phyloP scores from a whole-genome alignment of 2,329 filamentous ascomycete species.

The Ceratocystis papillata region DNA sequence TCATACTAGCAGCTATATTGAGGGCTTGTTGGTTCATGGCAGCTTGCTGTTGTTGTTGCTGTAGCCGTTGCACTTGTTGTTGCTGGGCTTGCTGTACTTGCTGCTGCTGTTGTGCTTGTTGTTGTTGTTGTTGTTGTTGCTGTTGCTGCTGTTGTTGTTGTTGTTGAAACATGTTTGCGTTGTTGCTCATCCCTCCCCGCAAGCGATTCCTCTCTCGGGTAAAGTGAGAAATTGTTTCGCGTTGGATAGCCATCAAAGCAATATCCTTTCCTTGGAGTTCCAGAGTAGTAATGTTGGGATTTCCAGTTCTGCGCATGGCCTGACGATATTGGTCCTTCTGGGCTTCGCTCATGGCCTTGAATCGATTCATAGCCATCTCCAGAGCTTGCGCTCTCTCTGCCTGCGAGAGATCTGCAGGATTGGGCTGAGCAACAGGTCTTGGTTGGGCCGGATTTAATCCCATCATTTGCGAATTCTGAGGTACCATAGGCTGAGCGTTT shows the following conservation, averaged over 20 bases:
- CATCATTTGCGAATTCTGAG: conserved; percentile 29
- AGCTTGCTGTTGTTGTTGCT: conserved; percentile 31
- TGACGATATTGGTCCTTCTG: conserved; percentile 16
- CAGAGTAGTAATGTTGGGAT: neutral
- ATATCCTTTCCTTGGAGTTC: conserved; percentile 6
- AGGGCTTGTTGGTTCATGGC: conserved; percentile 30
- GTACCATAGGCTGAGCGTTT: conserved; percentile 26
- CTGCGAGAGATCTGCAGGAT: conserved; percentile 3
- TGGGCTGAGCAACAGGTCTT: neutral
- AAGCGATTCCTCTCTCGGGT: conserved; percentile 1
- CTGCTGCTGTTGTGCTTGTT: conserved; percentile 8
- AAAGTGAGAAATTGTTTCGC: neutral
- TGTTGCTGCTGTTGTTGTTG: conserved; percentile 30
- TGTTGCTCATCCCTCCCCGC: neutral
- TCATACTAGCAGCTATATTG: conserved; percentile 34
- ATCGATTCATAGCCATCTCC: neutral
- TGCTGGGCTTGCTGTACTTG: conserved; percentile 32
- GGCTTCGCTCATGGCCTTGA: conserved; percentile 7
- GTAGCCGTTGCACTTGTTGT: conserved; percentile 29
- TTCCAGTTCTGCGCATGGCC: neutral
- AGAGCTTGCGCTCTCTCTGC: conserved; percentile 4
- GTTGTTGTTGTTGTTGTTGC: conserved; percentile 25
- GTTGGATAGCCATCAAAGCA: conserved; percentile 8
- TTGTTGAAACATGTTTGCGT: conserved; percentile 20
- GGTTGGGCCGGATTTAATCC: conserved; percentile 28